These are phyloP conservation scores for Solanum infundibuliforme DNA, from an alignment of 257 asterid species.

Conservation along the genomic window DNA sequence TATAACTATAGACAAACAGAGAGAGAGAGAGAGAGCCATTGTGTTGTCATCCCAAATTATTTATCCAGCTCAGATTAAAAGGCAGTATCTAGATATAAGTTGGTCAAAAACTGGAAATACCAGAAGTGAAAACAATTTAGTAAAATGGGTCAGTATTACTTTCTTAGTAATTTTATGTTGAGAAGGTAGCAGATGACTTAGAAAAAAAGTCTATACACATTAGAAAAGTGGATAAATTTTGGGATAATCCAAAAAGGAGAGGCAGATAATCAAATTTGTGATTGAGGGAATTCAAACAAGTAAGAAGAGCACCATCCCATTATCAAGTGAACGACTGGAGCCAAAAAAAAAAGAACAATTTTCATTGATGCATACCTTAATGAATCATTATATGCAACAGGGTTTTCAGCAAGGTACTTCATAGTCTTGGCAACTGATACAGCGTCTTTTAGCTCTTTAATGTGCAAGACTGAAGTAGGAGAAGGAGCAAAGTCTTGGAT, in stretches of 20 bases:
- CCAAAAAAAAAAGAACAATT: too few species aligned
- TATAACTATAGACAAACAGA: neutral
- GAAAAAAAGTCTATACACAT: neutral
- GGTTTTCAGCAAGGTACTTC: conserved; percentile 71
- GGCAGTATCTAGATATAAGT: neutral
- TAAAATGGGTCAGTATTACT: neutral
- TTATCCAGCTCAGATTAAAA: neutral
- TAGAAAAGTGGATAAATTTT: neutral
- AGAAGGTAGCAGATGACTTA: neutral
- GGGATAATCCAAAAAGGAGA: neutral
- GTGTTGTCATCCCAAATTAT: neutral
- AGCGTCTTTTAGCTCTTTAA: conserved; percentile 57
- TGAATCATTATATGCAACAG: conserved; percentile 57
- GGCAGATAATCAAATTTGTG: neutral
- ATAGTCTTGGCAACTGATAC: conserved; percentile 65
- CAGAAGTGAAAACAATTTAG: neutral
- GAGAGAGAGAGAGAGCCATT: neutral
- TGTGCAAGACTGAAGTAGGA: conserved; percentile 61
- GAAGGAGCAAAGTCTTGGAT: conserved; percentile 87
- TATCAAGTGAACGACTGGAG: neutral
- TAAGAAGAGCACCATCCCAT: neutral
- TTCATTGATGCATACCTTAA: conserved; percentile 41
- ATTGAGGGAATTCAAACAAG: neutral
- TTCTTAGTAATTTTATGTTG: neutral
- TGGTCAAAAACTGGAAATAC: neutral